phyloP scores from a whole-genome alignment of 2,329 filamentous ascomycete genomes.

The Penicillium occitanis region DNA sequence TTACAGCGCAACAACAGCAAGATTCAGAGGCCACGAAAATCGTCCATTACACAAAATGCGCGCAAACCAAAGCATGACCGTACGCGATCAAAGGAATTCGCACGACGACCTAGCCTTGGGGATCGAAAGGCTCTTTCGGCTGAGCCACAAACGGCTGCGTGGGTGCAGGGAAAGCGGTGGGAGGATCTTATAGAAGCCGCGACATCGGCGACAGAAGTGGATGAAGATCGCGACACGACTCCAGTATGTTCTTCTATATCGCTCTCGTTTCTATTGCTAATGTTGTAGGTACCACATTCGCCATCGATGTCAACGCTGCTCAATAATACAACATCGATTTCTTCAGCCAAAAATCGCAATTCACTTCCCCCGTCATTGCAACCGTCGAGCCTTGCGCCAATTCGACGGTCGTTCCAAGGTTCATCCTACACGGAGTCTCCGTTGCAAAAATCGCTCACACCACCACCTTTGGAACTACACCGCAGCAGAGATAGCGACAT shows the following conservation, averaged over 20 bases:
- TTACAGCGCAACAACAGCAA: conserved; percentile 66
- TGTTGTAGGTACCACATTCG: conserved; percentile 39
- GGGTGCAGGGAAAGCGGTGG: conserved; percentile 81
- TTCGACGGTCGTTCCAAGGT: conserved; percentile 47
- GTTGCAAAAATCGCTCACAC: conserved; percentile 84
- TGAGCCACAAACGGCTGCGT: conserved; percentile 73
- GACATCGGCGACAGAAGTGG: conserved; percentile 84
- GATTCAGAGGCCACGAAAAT: conserved; percentile 73
- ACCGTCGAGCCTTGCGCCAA: conserved; percentile 47
- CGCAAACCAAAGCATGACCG: conserved; percentile 77
- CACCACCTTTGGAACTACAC: conserved; percentile 65
- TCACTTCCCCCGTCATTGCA: conserved; percentile 63
- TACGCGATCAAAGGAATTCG: conserved; percentile 72
- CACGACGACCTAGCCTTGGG: conserved; percentile 69
- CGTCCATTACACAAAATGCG: conserved; percentile 78
- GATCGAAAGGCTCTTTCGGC: conserved; percentile 82
- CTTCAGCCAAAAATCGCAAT: conserved; percentile 52
- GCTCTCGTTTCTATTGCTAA: conserved; percentile 14
- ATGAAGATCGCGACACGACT: conserved; percentile 82
- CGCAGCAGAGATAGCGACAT: conserved; percentile 55
- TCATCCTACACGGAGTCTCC: conserved; percentile 78
- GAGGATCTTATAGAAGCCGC: conserved; percentile 94
- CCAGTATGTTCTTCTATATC: conserved; percentile 62
- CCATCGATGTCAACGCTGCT: conserved; percentile 43
- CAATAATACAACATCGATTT: conserved; percentile 40